Evolutionary conservation across 106 monocot genomes (phyloP), one percentile per base, ranked within the genome.

Genomic region (Dendrobium huoshanense): DNA sequence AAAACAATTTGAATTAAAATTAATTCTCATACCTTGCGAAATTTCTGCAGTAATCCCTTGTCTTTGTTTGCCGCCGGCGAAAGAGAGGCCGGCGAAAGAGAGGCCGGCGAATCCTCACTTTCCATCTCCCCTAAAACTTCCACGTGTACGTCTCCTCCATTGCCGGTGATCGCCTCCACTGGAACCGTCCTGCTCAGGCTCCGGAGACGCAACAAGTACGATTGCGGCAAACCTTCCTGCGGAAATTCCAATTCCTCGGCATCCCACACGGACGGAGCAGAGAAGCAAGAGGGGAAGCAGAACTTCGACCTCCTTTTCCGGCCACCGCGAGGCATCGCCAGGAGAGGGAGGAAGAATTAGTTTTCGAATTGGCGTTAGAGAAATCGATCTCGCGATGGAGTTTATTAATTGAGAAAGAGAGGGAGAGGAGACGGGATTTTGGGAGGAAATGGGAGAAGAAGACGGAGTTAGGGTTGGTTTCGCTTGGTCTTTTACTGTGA

Each of bases 111-210:
- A 9, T 25, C 67, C 25, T 67, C 67, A 17, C 67, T 22, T 7
- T 67, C 22, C 24, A 27, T 27, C 0, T 24, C 24, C 9, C 7
- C 67, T 45, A 9, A 45, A 45, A 45, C 0, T 13, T 51, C 51
- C 13, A 13, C 15, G 51, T 51, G 15, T 13, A 3, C 51, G 3
- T 51, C 51, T 10, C 51, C 51, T 13, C 15, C 61, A 22, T 19
- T 20, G 41, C 31, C 27, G 42, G 74, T 19, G 42, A 19, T 74
- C 42, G 17, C 43, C 29, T 68, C 73, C 43, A 79, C 45, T 0
- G 83, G 83, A 16, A 79, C 65, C 9, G 79, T 74, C 56, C 55
- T 83, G 54, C 78, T 77, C 59, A 56, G 79, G 67, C 41, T 73
- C 0, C 45, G 42, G 61, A 75, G 61, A 17, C 40, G 58, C 13